These are phyloP conservation scores for Verticillium nubilum DNA, from an alignment of 2,329 filamentous ascomycete genomes.

Conservation along the genomic window DNA sequence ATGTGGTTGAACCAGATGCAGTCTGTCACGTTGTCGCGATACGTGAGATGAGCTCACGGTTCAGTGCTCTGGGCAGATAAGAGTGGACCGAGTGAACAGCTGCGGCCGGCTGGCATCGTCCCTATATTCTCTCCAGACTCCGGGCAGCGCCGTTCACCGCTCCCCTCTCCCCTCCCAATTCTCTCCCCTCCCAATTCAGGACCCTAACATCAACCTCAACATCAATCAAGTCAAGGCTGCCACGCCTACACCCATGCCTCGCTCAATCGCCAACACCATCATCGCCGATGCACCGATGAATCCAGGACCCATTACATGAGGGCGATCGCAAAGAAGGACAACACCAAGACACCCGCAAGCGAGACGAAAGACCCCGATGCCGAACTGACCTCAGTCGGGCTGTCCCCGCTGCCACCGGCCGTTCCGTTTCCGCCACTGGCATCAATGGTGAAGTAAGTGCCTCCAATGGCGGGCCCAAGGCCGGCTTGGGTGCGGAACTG, in stretches of 20 bases:
- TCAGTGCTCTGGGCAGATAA: background rate
- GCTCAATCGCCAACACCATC: too few relatives aligned
- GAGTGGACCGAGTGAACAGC: background rate
- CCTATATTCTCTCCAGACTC: background rate
- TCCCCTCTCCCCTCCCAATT: too few relatives aligned
- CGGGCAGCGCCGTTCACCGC: background rate
- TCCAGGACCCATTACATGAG: too few relatives aligned
- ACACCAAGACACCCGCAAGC: background rate
- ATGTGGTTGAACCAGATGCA: background rate
- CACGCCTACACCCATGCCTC: too few relatives aligned
- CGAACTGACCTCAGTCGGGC: background rate
- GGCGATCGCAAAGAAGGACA: background rate
- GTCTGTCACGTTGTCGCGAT: background rate
- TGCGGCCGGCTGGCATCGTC: background rate
- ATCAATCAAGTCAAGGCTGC: too few relatives aligned
- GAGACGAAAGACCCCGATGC: background rate
- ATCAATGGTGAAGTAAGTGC: conserved; percentile 20
- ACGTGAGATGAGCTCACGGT: background rate
- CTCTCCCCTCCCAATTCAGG: too few relatives aligned
- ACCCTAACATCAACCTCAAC: too few relatives aligned
- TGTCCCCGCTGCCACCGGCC: background rate
- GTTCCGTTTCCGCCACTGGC: conserved; percentile 7
- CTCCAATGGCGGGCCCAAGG: conserved; percentile 19
- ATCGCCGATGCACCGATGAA: too few relatives aligned
- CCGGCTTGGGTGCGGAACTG: conserved; percentile 6